Evolutionary conservation across 495 filamentous ascomycete genomes (phyloP), one percentile per base, ranked within the genome.

Genomic region (Aspergillus haitiensis): DNA sequence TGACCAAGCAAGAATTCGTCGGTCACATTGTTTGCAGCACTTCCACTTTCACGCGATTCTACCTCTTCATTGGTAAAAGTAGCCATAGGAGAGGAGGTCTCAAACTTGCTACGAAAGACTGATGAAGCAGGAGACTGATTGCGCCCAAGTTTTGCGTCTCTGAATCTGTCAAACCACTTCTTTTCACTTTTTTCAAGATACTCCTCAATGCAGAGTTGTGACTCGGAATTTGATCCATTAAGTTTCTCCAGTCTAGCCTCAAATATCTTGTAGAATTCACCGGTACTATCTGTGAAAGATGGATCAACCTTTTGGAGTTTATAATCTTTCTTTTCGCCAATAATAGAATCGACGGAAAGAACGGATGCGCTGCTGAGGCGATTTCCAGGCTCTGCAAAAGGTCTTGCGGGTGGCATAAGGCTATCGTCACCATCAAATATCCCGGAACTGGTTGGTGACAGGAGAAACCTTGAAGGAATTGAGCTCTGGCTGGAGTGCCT

Each of bases 281-380:
- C 87, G 42, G 77, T 84, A 31, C 82, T 79, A 63, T 90, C 87
- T 5, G 85, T 89, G 74, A 90, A 90, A 74, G 83, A 87, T 5
- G 86, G 86, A 55, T 88, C 84, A 5, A 89, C 85, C 51, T 88
- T 83, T 63, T 89, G 86, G 10, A 88, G 78, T 60, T 83, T 82
- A 59, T 83, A 84, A 59, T 89, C 84, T 31, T 82, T 83, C 60
- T 82, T 78, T 51, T 85, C 84, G 12, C 84, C 84, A 13, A 86
- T 77, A 7, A 88, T 80, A 1, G 81, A 82, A 34, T 81, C 76
- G 45, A 81, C 78, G 3, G 76, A 79, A 32, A 80, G 70, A 56
- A 82, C 68, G 65, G 84, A 80, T 34, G 75, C 59, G 42, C 71
- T 71, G 48, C 72, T 78, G 16, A 80, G 68, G n/a, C 76, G 72